Conservation (phyloP, 306 rosid genomes). For the Citrullus mucosospermus region DNA sequence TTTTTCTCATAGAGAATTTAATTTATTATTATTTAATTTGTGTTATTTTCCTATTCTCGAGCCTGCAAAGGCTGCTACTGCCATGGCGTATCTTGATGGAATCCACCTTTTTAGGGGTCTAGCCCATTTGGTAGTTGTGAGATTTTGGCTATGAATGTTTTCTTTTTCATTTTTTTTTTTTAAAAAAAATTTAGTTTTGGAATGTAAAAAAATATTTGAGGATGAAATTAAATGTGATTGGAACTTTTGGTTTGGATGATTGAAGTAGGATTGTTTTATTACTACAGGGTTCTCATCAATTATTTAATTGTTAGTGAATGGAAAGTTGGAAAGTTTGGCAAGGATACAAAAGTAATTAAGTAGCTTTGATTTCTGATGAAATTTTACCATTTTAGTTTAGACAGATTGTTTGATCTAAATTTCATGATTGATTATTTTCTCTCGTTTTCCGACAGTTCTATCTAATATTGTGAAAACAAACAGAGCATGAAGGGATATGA, state of each 20-base stretch:
- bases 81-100: background rate
- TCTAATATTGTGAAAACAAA: no score
- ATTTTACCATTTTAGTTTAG: background rate
- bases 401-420: no score
- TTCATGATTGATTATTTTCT: no score
- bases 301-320: background rate
- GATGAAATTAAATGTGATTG: background rate
- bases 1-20: background rate
- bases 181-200: background rate
- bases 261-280: background rate
- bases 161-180: fast-evolving
- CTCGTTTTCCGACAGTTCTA: no score
- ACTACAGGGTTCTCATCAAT: background rate
- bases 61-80: background rate
- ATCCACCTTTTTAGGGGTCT: background rate
- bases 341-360: background rate
- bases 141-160: background rate
- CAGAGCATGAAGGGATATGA: no score
- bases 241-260: background rate
- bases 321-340: background rate
- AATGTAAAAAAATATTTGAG: background rate
- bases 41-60: background rate
- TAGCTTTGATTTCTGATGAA: background rate
- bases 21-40: background rate
- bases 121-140: background rate